These are phyloP conservation scores for Galerina sulciceps DNA, from an alignment of 768 basidiomycete species.

Conservation along the genomic window DNA sequence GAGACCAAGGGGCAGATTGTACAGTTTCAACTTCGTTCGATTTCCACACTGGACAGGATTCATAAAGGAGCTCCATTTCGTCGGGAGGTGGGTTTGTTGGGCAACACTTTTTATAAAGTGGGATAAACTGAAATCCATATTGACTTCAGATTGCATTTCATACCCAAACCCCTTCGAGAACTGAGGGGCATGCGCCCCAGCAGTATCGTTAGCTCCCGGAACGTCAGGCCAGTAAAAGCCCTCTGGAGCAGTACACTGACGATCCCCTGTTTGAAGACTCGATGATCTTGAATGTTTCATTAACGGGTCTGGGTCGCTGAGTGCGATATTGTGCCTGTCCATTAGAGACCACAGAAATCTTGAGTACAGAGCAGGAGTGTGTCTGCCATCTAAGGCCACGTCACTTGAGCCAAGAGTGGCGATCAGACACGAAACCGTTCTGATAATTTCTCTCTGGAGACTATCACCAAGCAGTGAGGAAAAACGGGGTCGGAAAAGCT, in stretches of 20 bases:
- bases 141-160: slow-evolving; percentile 21
- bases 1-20: slow-evolving; percentile 1
- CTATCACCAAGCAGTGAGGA: slow-evolving; percentile 42
- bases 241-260: slow-evolving; percentile 30
- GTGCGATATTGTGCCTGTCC: slow-evolving; percentile 33
- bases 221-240: slow-evolving; percentile 51
- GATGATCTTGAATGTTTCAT: slow-evolving; percentile 2
- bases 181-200: slow-evolving; percentile 2
- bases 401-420: slow-evolving; percentile 48
- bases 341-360: slow-evolving; percentile 57
- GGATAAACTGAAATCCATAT: slow-evolving; percentile 53
- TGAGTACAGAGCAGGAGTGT: slow-evolving; percentile 61
- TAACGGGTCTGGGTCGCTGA: slow-evolving; percentile 3
- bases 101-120: slow-evolving; percentile 47
- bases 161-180: slow-evolving; percentile 9
- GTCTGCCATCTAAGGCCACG: slow-evolving; percentile 58
- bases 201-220: slow-evolving; percentile 13
- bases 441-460: slow-evolving; percentile 45
- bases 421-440: slow-evolving; percentile 47
- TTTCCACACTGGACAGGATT: slow-evolving; percentile 18
- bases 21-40: neutral
- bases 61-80: neutral
- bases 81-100: slow-evolving; percentile 16
- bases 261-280: slow-evolving; percentile 1
- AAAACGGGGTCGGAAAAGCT: slow-evolving; percentile 59